Conservation (phyloP, 139 green algal species). For the Micractinium sp. region DNA sequence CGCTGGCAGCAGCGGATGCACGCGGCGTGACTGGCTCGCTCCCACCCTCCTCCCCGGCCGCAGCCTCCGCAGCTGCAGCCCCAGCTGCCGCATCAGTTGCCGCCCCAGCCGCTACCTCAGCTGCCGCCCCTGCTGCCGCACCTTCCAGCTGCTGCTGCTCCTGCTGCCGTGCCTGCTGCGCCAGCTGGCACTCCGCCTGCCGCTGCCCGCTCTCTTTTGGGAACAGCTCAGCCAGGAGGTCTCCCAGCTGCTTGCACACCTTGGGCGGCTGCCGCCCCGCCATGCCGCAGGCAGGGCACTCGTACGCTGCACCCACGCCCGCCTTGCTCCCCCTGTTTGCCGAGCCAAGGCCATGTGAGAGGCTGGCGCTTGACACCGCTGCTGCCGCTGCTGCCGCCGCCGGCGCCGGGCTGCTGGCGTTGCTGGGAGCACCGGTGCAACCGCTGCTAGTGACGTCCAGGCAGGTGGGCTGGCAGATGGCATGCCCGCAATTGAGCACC, state of each 20-base stretch:
- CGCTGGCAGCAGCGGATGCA: background rate
- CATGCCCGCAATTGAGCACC: slow-evolving; percentile 57
- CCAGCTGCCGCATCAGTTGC: background rate
- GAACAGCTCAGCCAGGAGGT: slow-evolving; percentile 45
- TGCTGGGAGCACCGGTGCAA: background rate
- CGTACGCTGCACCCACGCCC: background rate
- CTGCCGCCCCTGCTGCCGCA: background rate
- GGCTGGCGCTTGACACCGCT: background rate
- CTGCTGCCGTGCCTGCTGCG: background rate
- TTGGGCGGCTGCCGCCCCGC: background rate
- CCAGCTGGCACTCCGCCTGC: background rate
- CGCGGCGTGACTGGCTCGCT: background rate
- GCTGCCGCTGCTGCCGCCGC: background rate
- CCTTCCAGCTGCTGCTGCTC: background rate
- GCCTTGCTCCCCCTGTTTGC: background rate
- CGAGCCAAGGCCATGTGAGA: too few relatives aligned
- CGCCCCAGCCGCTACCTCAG: background rate
- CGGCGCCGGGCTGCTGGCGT: background rate
- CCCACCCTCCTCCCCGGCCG: background rate
- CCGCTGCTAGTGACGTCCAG: background rate
- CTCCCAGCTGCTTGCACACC: slow-evolving; percentile 45
- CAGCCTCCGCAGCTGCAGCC: background rate
- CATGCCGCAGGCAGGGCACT: slow-evolving; percentile 41
- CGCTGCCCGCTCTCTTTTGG: background rate
- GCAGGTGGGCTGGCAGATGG: slow-evolving; percentile 39